Conservation (phyloP, 371 early-diverging fungal genomes). For the Syncephalastrum sp. region DNA sequence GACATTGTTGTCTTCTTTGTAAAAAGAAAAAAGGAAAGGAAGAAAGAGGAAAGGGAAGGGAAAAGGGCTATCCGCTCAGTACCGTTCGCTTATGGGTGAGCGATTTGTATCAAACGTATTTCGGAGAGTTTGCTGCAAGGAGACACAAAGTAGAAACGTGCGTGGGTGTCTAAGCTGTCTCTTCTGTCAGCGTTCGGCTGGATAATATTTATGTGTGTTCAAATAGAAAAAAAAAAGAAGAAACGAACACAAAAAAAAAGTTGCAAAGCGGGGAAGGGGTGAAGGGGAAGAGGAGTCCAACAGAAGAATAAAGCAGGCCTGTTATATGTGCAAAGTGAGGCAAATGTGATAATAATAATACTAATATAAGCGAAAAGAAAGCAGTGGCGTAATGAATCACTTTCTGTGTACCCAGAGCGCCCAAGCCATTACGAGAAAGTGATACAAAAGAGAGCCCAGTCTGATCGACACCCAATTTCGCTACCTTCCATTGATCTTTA, state of each 20-base stretch:
- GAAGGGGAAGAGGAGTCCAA: conserved; percentile 1
- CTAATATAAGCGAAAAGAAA: conserved; percentile 5
- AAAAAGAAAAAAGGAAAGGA: background rate
- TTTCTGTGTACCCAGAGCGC: conserved; percentile 8
- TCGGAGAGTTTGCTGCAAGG: too few relatives aligned
- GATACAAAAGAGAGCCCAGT: background rate
- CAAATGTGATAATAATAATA: too few relatives aligned
- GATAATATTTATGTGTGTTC: background rate
- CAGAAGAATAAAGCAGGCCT: background rate
- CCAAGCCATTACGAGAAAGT: conserved; percentile 6
- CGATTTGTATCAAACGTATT: too few relatives aligned
- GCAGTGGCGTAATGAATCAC: conserved; percentile 9
- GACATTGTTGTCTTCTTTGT: conserved; percentile 11
- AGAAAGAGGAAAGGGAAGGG: background rate
- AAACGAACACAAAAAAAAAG: background rate
- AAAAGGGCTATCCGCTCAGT: too few relatives aligned
- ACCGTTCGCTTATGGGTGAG: too few relatives aligned
- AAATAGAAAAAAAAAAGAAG: conserved; percentile 1
- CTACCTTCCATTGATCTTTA: background rate
- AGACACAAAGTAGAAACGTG: too few relatives aligned
- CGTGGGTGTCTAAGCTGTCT: too few relatives aligned
- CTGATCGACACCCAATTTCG: conserved; percentile 1
- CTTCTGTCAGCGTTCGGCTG: too few relatives aligned
- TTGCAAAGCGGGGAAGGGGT: background rate
- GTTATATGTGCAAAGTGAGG: too few relatives aligned